Conservation (phyloP, 495 filamentous ascomycete genomes). For the Aspergillus coremiiformis region DNA sequence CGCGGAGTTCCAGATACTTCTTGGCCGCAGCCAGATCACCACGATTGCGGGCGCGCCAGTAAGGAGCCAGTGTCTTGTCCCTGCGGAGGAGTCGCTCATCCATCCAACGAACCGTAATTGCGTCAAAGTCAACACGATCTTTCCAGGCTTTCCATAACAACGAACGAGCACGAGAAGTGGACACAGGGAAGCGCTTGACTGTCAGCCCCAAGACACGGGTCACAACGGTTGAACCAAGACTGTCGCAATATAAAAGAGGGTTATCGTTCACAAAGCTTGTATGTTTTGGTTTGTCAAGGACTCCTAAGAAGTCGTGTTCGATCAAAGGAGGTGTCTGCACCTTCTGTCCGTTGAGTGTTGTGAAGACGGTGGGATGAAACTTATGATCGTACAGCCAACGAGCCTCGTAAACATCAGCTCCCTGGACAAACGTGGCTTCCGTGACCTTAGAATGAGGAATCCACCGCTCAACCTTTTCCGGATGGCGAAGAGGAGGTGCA, state of each 20-base stretch:
- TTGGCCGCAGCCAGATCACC: slow-evolving; percentile 47
- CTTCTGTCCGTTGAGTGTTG: slow-evolving; percentile 48
- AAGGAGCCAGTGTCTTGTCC: slow-evolving; percentile 46
- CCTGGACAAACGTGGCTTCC: slow-evolving; percentile 51
- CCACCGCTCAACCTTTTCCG: slow-evolving; percentile 49
- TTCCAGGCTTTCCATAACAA: slow-evolving; percentile 61
- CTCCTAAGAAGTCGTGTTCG: slow-evolving; percentile 46
- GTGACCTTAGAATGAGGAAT: slow-evolving; percentile 54
- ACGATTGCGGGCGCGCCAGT: slow-evolving; percentile 51
- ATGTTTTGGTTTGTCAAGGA: slow-evolving; percentile 48
- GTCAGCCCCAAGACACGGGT: slow-evolving; percentile 42
- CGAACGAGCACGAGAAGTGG: slow-evolving; percentile 51
- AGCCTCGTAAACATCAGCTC: slow-evolving; percentile 45
- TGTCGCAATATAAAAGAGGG: slow-evolving; percentile 46
- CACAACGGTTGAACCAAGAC: slow-evolving; percentile 38
- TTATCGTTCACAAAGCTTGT: slow-evolving; percentile 52
- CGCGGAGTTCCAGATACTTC: slow-evolving; percentile 48
- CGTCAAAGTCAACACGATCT: slow-evolving; percentile 49
- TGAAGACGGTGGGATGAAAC: slow-evolving; percentile 52
- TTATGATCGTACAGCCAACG: slow-evolving; percentile 57
- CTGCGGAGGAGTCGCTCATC: slow-evolving; percentile 53
- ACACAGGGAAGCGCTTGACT: slow-evolving; percentile 45
- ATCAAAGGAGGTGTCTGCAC: slow-evolving; percentile 55
- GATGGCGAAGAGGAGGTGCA: slow-evolving; percentile 45
- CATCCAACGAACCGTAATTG: slow-evolving; percentile 55